These are phyloP conservation scores for Eutrema heterophyllum DNA, from an alignment of 345 rosid species.

Conservation along the genomic window DNA sequence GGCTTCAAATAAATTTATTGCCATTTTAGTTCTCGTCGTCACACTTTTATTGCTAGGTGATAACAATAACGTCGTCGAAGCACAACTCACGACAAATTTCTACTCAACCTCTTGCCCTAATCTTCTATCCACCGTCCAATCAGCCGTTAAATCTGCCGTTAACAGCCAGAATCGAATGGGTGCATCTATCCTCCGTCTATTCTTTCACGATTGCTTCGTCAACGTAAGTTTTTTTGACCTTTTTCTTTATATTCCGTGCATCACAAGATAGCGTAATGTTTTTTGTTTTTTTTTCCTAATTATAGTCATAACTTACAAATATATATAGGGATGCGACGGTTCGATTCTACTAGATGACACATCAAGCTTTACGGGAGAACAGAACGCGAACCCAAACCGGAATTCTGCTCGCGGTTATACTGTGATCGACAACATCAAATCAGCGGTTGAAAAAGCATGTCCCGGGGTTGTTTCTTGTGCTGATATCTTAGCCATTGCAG, in stretches of 20 bases:
- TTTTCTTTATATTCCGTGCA: not conserved
- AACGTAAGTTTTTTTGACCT: constrained; percentile 43
- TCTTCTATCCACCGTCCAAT: constrained; percentile 43
- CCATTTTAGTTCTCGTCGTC: constrained; percentile 34
- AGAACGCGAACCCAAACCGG: constrained; percentile 59
- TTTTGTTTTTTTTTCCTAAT: not conserved
- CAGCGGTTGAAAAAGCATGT: constrained; percentile 71
- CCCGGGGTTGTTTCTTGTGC: constrained; percentile 89
- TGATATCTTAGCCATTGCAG: constrained; percentile 65
- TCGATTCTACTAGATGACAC: constrained; percentile 80
- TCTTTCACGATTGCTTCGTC: constrained; percentile 94
- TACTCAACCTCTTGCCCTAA: constrained; percentile 68
- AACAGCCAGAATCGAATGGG: constrained; percentile 54
- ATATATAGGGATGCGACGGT: constrained; percentile 71
- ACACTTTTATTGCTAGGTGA: constrained; percentile 26
- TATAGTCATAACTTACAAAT: not conserved
- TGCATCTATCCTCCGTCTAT: constrained; percentile 77
- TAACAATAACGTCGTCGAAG: constrained; percentile 31
- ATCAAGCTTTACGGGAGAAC: constrained; percentile 71
- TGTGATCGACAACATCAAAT: constrained; percentile 64
- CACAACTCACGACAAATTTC: constrained; percentile 65
- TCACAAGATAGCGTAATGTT: not conserved
- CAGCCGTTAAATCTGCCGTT: constrained; percentile 53
- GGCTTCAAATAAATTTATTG: constrained; percentile 23
- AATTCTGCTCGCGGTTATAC: constrained; percentile 73